Percentiles rank a stretch among this genome's conserved stretches.
phyloP scores from a whole-genome alignment of 192 early-diverging fungal species.

The Coemansia sp. region DNA sequence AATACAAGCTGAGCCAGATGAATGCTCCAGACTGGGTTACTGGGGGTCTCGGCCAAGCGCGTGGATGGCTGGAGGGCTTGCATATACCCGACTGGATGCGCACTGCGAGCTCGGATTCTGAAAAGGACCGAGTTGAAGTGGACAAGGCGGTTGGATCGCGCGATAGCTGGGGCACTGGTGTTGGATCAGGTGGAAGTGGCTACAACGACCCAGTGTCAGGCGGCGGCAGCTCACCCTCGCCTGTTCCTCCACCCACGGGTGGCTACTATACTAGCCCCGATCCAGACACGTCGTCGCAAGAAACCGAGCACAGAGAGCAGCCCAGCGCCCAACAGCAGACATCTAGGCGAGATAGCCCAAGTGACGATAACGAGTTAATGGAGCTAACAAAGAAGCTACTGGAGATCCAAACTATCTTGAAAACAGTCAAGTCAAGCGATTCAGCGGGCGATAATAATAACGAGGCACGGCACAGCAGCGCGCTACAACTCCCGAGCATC shows the following conservation, averaged over 20 bases:
- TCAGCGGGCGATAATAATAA: background rate
- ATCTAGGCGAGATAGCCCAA: background rate
- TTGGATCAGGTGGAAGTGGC: slow-evolving; percentile 1
- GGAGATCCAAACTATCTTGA: slow-evolving; percentile 91
- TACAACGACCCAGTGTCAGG: slow-evolving; percentile 18
- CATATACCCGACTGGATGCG: slow-evolving; percentile 39
- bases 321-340: background rate
- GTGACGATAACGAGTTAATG: slow-evolving; percentile 50
- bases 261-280: slow-evolving; percentile 51
- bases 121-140: background rate
- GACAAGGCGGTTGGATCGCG: slow-evolving; percentile 31
- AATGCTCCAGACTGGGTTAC: slow-evolving; percentile 50
- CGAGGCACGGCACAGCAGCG: slow-evolving; percentile 54
- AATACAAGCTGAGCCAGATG: slow-evolving; percentile 52
- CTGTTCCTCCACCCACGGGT: slow-evolving; percentile 39
- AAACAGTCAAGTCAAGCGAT: slow-evolving; percentile 64
- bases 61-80: slow-evolving; percentile 47
- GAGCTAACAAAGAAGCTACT: slow-evolving; percentile 89
- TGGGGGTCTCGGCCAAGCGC: slow-evolving; percentile 30
- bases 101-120: slow-evolving; percentile 11
- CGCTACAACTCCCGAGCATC: slow-evolving; percentile 84
- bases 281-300: background rate
- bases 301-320: slow-evolving; percentile 5
- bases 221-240: slow-evolving; percentile 2
- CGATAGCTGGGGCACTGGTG: slow-evolving; percentile 21